phyloP scores from a whole-genome alignment of 2,329 filamentous ascomycete species.

The Simplicillium sp. region DNA sequence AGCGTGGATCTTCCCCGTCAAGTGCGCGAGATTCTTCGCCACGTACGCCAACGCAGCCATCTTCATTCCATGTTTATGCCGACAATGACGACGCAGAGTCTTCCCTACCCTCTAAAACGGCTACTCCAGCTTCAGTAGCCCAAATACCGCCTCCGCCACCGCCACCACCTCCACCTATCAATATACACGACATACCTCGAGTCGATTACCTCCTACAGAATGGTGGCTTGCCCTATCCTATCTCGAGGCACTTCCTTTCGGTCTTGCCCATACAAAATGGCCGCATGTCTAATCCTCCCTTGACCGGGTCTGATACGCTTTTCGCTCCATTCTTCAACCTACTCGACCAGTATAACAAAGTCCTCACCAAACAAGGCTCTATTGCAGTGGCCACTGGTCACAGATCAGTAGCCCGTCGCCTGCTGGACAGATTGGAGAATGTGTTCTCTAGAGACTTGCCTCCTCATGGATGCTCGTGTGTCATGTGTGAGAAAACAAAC shows the following conservation, averaged over 20 bases:
- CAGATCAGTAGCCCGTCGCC: constrained; percentile 79
- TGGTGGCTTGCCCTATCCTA: constrained; percentile 64
- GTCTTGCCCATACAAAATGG: constrained; percentile 49
- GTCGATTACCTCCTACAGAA: constrained; percentile 91
- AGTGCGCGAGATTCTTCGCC: constrained; percentile 47
- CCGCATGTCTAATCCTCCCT: constrained; percentile 52
- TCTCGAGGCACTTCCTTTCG: constrained; percentile 66
- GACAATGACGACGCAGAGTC: constrained; percentile 25
- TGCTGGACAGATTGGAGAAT: constrained; percentile 84
- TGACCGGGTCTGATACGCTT: constrained; percentile 59
- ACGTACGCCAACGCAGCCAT: constrained; percentile 48
- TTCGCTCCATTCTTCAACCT: constrained; percentile 78
- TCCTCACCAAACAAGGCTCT: constrained; percentile 76
- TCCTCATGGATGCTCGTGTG: constrained; percentile 71
- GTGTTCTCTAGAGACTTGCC: constrained; percentile 92
- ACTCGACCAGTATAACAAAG: constrained; percentile 75
- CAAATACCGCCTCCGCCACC: constrained; percentile 33
- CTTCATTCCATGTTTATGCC: constrained; percentile 37
- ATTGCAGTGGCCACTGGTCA: constrained; percentile 93
- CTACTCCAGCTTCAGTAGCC: constrained; percentile 23
- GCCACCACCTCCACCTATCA: constrained; percentile 59
- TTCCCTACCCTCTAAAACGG: constrained; percentile 24
- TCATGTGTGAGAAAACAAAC: constrained; percentile 63
- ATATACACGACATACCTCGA: constrained; percentile 61
- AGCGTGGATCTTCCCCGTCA: constrained; percentile 37